Evolutionary conservation across 257 asterid species (phyloP).

Genomic region (Nicotiana sylvestris): DNA sequence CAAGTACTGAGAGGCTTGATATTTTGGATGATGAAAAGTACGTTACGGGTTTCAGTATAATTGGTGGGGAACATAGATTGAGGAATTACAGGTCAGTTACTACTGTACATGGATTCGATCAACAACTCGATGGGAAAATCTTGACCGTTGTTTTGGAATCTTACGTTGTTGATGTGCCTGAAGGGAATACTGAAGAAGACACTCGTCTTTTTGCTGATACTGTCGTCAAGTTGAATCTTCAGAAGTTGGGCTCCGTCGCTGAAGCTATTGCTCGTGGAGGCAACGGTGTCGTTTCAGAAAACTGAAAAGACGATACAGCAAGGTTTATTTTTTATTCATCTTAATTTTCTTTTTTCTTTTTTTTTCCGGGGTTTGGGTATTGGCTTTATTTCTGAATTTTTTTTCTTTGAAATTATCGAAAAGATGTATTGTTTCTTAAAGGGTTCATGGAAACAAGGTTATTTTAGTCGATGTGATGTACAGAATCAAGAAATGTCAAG

Average conservation of each 20-base stretch:
- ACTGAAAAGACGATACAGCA: not conserved
- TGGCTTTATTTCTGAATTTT: not conserved
- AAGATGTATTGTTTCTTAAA: conserved; percentile 1
- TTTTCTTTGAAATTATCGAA: not conserved
- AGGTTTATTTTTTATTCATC: not conserved
- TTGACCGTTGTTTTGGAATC: conserved; percentile 69
- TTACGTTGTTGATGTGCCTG: conserved; percentile 84
- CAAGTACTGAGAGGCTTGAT: conserved; percentile 82
- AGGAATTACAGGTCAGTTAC: conserved; percentile 71
- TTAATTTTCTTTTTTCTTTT: not conserved
- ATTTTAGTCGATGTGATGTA: not conserved
- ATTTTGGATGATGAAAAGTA: conserved; percentile 69
- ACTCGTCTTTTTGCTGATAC: conserved; percentile 86
- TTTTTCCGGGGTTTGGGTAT: not conserved
- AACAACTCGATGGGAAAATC: conserved; percentile 27
- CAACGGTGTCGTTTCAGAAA: not conserved
- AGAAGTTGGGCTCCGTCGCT: conserved; percentile 63
- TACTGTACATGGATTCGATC: conserved; percentile 49
- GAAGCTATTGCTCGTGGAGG: conserved; percentile 22
- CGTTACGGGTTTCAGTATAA: conserved; percentile 74
- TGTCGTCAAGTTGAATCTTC: conserved; percentile 71
- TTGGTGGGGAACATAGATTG: conserved; percentile 86
- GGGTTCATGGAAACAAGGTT: not conserved
- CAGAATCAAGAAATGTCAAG: not conserved
- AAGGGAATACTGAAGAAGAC: conserved; percentile 89